Conservation (phyloP, 371 early-diverging fungal species). For the Zopfochytrium polystomum region DNA sequence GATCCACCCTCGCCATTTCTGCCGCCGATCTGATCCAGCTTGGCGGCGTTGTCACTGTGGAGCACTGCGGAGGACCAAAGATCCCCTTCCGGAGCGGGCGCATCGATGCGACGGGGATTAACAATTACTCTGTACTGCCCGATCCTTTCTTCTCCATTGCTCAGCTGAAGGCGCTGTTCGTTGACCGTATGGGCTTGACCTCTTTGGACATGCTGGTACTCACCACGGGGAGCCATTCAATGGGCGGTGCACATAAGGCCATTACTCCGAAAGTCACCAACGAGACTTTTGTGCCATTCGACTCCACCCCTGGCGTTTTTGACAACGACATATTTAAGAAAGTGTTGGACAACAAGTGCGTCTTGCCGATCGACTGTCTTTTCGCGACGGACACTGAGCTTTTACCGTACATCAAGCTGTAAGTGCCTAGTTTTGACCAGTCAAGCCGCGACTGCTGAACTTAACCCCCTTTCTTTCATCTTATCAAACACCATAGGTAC, state of each 20-base stretch:
- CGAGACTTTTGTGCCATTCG: conserved; percentile 36
- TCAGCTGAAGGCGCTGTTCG: conserved; percentile 13
- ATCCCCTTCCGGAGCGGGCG: conserved; percentile 29
- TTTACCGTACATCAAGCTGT: conserved; percentile 18
- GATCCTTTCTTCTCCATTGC: conserved; percentile 4
- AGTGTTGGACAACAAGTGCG: conserved; percentile 25
- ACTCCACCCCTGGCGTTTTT: conserved; percentile 40
- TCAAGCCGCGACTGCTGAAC: not conserved
- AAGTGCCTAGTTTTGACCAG: not conserved
- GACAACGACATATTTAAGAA: conserved; percentile 40
- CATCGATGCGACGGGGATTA: conserved; percentile 2
- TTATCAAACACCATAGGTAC: too few relatives aligned
- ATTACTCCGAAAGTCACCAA: conserved; percentile 28
- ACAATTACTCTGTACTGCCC: conserved; percentile 18
- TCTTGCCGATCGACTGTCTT: conserved; percentile 30
- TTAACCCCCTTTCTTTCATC: not conserved
- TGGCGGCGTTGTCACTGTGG: conserved; percentile 30
- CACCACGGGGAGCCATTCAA: conserved; percentile 29
- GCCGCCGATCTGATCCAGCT: conserved; percentile 34
- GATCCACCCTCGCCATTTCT: conserved; percentile 10
- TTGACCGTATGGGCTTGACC: conserved; percentile 28
- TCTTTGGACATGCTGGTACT: conserved; percentile 30
- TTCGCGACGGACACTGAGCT: conserved; percentile 29
- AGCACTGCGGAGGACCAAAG: conserved; percentile 38
- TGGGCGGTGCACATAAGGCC: conserved; percentile 36